Base-by-base conservation (phyloP, 2,329 filamentous ascomycete genomes). In the Penicillium sp. region DNA sequence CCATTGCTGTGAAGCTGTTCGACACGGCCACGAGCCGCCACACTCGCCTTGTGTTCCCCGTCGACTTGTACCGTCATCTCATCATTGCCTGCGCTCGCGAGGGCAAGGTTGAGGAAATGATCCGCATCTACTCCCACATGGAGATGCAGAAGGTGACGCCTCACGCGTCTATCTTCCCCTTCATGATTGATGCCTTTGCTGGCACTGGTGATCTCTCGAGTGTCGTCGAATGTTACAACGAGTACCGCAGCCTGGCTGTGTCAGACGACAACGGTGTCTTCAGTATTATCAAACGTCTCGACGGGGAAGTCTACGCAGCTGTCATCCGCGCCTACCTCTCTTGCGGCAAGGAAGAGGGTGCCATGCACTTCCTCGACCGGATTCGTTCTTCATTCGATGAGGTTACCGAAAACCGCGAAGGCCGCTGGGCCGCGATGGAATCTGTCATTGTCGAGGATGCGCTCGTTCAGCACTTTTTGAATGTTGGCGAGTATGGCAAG, bases 131-230 rank as follows among this genome's bases (percentile, higher is more conserved):
- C 70, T 89, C 91, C 65, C 92, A 98, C 75, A 96, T 98, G 92
- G 92, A 96, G 75, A 80, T 84, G 38, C 88, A 85, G 67, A 88
- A 88, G 58, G 85, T 91, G 22, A 84, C 86, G 15, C 91, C 94
- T 0, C 88, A 89, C 59, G 89, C 92, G 5, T 87, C 89, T 48
- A 91, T 94, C 54, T 98, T 96, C 78, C 90, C 92, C 1, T 85
- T 89, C 17, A 96, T 99, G 91, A 97, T 99, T 74, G 88, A 90
- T n/a, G 92, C 93, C 0, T 98, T 96, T 72, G 91, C 91, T 61
- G 85, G 86, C 43, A 85, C 85, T 11, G 90, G 92, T 52, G 92
- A 98, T 73, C 80, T 98, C 47, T 83, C 88, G 69, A 96, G 90
- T 67, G 95, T 93, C 20, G 91, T 98, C 6, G 92, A 96, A 74